Conservation (phyloP, 805 yeast species). For the Teunomyces lycoperdinae region DNA sequence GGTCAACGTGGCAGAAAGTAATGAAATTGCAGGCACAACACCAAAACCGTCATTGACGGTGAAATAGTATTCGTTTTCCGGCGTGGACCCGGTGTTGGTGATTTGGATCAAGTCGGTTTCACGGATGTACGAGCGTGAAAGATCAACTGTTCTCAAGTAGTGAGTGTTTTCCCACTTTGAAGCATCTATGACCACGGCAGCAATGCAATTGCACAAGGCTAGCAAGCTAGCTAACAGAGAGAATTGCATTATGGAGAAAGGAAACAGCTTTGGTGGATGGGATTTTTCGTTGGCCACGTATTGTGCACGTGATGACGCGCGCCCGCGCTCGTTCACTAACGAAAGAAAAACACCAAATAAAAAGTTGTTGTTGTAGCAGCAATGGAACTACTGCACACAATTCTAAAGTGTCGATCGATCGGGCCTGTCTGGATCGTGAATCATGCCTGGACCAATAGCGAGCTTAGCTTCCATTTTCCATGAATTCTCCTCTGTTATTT, state of each 20-base stretch:
- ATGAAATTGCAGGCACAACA: slow-evolving; percentile 39
- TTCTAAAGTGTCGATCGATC: too few relatives aligned
- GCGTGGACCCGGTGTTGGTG: slow-evolving; percentile 54
- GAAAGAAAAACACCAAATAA: neutral
- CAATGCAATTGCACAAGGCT: slow-evolving; percentile 4
- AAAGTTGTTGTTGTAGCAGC: too few relatives aligned
- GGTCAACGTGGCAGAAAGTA: slow-evolving; percentile 36
- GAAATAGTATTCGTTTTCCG: slow-evolving; percentile 55
- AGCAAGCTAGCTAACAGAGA: slow-evolving; percentile 4
- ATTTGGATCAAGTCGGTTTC: slow-evolving; percentile 57
- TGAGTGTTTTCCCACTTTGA: slow-evolving; percentile 56
- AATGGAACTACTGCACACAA: too few relatives aligned
- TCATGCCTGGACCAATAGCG: too few relatives aligned
- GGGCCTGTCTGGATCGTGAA: too few relatives aligned
- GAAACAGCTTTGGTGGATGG: neutral
- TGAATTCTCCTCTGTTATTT: too few relatives aligned
- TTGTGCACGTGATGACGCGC: neutral
- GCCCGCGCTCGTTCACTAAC: neutral
- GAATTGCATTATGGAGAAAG: slow-evolving; percentile 1
- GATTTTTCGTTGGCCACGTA: slow-evolving; percentile 1
- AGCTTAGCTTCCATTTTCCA: too few relatives aligned
- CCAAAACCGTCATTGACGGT: slow-evolving; percentile 53
- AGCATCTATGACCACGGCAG: neutral
- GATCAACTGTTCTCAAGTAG: slow-evolving; percentile 57
- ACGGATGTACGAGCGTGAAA: slow-evolving; percentile 61